A percentile compares a stretch with the other conserved stretches of the same genome.
These are phyloP conservation scores for Conringia planisiliqua DNA, from an alignment of 345 rosid species.

Conservation along the genomic window DNA sequence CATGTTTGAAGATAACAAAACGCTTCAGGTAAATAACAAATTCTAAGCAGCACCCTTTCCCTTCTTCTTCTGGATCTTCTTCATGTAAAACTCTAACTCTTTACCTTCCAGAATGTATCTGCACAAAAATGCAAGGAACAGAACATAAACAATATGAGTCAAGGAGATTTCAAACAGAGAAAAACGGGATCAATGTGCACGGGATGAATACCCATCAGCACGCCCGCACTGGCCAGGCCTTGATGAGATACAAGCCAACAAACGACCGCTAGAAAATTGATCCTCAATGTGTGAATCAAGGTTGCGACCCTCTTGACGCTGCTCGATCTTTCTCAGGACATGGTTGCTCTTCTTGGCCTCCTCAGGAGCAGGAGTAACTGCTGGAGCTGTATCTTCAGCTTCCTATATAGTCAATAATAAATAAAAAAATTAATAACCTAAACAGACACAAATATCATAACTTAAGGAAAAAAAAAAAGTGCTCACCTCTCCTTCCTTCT, in stretches of 20 bases:
- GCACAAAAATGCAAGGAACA: background rate
- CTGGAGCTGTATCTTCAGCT: constrained; percentile 37
- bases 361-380: constrained; percentile 37
- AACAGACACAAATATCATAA: background rate
- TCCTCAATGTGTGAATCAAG: constrained; percentile 73
- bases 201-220: constrained; percentile 58
- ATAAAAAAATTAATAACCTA: background rate
- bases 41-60: constrained; percentile 66
- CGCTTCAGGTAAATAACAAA: background rate
- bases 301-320: constrained; percentile 46
- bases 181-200: background rate
- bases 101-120: constrained; percentile 70
- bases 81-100: constrained; percentile 76
- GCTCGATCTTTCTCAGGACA: constrained; percentile 50
- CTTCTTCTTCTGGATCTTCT: constrained; percentile 84
- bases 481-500: constrained; percentile 61
- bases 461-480: background rate
- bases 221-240: constrained; percentile 82
- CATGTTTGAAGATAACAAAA: constrained; percentile 14
- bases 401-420: constrained; percentile 36
- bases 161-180: background rate
- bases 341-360: constrained; percentile 64
- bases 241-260: constrained; percentile 66
- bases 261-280: constrained; percentile 62
- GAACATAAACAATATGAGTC: background rate